Conservation (phyloP, 2,329 filamentous ascomycete species). For the Aspergillus viridinutans region DNA sequence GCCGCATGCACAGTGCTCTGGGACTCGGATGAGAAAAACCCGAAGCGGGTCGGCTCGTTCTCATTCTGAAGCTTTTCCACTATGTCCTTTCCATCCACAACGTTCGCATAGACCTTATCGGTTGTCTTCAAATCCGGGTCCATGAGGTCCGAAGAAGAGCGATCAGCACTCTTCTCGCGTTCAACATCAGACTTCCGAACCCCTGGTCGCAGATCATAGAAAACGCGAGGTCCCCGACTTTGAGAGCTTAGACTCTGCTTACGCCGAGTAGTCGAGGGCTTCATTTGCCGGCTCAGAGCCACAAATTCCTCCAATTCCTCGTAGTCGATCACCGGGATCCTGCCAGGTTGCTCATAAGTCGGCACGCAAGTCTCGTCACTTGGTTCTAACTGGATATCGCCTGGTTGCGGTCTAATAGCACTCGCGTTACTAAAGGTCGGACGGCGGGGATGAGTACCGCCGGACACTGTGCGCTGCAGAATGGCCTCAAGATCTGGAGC, state of each 20-base stretch:
- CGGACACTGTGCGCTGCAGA: slow-evolving; percentile 67
- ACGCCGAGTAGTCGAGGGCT: slow-evolving; percentile 31
- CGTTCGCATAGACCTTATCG: slow-evolving; percentile 33
- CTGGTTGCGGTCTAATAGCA: slow-evolving; percentile 48
- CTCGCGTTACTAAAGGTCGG: slow-evolving; percentile 58
- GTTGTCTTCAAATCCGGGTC: slow-evolving; percentile 18
- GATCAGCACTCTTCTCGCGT: slow-evolving; percentile 29
- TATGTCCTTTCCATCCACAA: slow-evolving; percentile 30
- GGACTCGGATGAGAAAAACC: slow-evolving; percentile 93
- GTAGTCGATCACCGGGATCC: slow-evolving; percentile 81
- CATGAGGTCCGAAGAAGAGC: slow-evolving; percentile 27
- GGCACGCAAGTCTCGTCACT: slow-evolving; percentile 78
- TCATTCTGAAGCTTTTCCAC: slow-evolving; percentile 38
- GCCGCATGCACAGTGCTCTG: slow-evolving; percentile 90
- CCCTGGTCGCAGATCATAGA: slow-evolving; percentile 55
- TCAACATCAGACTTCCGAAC: slow-evolving; percentile 35
- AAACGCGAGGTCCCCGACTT: slow-evolving; percentile 50
- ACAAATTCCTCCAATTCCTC: slow-evolving; percentile 94
- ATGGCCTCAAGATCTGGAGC: slow-evolving; percentile 54
- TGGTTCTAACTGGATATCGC: slow-evolving; percentile 32
- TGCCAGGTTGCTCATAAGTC: slow-evolving; percentile 68
- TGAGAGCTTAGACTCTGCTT: slow-evolving; percentile 49
- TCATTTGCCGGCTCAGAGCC: slow-evolving; percentile 53
- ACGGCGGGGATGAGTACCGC: slow-evolving; percentile 59
- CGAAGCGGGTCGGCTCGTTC: slow-evolving; percentile 74